These are phyloP conservation scores for Aureobasidium sp. DNA, from an alignment of 2,329 filamentous ascomycete species.

Conservation along the genomic window DNA sequence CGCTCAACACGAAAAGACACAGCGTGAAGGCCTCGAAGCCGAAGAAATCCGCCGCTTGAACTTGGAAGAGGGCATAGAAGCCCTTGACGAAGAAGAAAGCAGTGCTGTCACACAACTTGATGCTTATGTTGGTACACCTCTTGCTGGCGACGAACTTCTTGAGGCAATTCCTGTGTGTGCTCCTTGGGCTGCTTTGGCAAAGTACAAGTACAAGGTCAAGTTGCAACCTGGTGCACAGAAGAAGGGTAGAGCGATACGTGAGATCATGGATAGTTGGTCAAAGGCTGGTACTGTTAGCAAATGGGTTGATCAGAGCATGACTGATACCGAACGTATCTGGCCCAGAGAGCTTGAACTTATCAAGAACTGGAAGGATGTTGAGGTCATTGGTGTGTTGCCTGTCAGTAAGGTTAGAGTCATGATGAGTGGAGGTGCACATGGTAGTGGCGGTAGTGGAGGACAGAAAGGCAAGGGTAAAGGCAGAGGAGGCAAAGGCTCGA, in stretches of 20 bases:
- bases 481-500: constrained; percentile 22
- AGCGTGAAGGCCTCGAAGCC: constrained; percentile 65
- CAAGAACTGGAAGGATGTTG: constrained; percentile 69
- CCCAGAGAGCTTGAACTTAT: constrained; percentile 79
- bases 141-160: constrained; percentile 74
- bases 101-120: constrained; percentile 51
- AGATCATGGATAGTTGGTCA: constrained; percentile 78
- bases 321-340: constrained; percentile 66
- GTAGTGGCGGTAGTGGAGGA: constrained; percentile 25
- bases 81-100: constrained; percentile 24
- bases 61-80: constrained; percentile 46
- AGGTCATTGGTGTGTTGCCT: constrained; percentile 71
- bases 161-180: constrained; percentile 54
- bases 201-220: constrained; percentile 91
- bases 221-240: constrained; percentile 82
- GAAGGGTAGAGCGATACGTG: constrained; percentile 89
- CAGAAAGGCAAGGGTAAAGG: constrained; percentile 30
- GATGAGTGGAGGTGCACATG: constrained; percentile 49
- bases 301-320: constrained; percentile 35
- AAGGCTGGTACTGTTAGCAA: constrained; percentile 47
- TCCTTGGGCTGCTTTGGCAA: constrained; percentile 53
- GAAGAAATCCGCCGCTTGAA: constrained; percentile 57
- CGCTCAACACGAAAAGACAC: constrained; percentile 69
- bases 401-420: constrained; percentile 75
- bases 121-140: constrained; percentile 67